Percentiles rank a stretch among this genome's conserved stretches.
Conservation (phyloP, 805 yeast genomes). For the Monosporozyma unispora region DNA sequence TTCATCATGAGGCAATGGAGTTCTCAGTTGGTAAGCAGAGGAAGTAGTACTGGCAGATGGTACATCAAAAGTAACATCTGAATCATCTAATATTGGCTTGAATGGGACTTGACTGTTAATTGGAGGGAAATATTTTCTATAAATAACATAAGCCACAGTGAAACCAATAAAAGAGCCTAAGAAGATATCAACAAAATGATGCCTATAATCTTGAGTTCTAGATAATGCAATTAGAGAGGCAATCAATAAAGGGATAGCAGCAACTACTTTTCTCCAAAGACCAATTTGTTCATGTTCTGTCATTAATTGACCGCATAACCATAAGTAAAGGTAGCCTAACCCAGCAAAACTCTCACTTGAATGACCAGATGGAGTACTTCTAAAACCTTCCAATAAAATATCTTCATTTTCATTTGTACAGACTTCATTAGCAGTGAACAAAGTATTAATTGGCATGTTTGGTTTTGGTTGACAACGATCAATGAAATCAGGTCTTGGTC, state of each 20-base stretch:
- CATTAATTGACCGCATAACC: conserved; percentile 60
- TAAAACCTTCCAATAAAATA: conserved; percentile 56
- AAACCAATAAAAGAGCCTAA: conserved; percentile 65
- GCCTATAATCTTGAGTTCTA: conserved; percentile 88
- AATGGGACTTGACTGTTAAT: conserved; percentile 29
- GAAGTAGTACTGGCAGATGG: conserved; percentile 4
- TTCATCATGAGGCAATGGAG: conserved; percentile 14
- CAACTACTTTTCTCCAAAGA: conserved; percentile 51
- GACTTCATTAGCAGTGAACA: conserved; percentile 55
- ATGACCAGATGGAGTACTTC: conserved; percentile 80
- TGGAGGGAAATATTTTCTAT: conserved; percentile 35
- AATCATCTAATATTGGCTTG: conserved; percentile 35
- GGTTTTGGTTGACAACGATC: conserved; percentile 69
- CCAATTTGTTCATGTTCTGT: conserved; percentile 43
- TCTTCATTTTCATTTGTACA: conserved; percentile 45
- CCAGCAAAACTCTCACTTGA: conserved; percentile 65
- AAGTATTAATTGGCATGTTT: conserved; percentile 45
- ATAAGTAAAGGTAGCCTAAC: conserved; percentile 50
- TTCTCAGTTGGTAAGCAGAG: conserved; percentile 3
- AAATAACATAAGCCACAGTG: conserved; percentile 40
- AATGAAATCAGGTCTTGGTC: conserved; percentile 87
- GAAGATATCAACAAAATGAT: conserved; percentile 79
- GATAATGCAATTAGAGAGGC: conserved; percentile 76
- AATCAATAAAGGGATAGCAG: conserved; percentile 49
- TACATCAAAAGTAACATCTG: conserved; percentile 29